These are phyloP conservation scores for Suaeda aralocaspica DNA, from an alignment of 148 eudicot genomes.

Conservation along the genomic window DNA sequence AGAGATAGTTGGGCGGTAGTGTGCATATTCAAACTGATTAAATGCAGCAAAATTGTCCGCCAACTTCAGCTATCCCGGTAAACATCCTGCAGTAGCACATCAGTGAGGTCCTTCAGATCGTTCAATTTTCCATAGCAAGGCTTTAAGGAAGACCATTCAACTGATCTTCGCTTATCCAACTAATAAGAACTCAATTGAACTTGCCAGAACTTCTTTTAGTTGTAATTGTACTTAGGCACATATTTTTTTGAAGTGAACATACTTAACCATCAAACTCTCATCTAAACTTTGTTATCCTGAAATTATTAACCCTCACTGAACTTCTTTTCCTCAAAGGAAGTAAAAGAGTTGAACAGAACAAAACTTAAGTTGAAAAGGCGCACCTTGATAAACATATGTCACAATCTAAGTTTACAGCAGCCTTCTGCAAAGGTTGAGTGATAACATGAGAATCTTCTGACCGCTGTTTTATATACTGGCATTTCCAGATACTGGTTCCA, in stretches of 20 bases:
- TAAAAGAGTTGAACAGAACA: too few relatives aligned
- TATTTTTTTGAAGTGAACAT: too few relatives aligned
- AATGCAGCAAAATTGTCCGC: conserved; percentile 94
- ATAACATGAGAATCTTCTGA: conserved; percentile 41
- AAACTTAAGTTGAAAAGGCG: conserved; percentile 15
- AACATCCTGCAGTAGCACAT: conserved; percentile 50
- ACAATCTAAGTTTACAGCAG: conserved; percentile 79
- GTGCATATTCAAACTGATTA: conserved; percentile 84
- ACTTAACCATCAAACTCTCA: too few relatives aligned
- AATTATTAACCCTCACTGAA: too few relatives aligned
- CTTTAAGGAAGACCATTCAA: too few relatives aligned
- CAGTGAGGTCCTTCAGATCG: conserved; percentile 6
- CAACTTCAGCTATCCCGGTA: conserved; percentile 77
- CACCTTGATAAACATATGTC: conserved; percentile 91
- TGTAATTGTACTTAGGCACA: too few relatives aligned
- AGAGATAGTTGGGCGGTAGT: conserved; percentile 66
- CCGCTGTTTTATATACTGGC: conserved; percentile 66
- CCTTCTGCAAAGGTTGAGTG: conserved; percentile 72
- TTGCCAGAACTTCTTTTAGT: too few relatives aligned
- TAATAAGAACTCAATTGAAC: too few relatives aligned
- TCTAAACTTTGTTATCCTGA: too few relatives aligned
- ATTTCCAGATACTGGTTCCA: conserved; percentile 92
- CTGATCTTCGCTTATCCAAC: too few relatives aligned
- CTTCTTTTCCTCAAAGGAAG: too few relatives aligned
- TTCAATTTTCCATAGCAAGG: conserved; percentile 1